Conservation (phyloP, 2,329 filamentous ascomycete species). For the Scytalidium sp. region DNA sequence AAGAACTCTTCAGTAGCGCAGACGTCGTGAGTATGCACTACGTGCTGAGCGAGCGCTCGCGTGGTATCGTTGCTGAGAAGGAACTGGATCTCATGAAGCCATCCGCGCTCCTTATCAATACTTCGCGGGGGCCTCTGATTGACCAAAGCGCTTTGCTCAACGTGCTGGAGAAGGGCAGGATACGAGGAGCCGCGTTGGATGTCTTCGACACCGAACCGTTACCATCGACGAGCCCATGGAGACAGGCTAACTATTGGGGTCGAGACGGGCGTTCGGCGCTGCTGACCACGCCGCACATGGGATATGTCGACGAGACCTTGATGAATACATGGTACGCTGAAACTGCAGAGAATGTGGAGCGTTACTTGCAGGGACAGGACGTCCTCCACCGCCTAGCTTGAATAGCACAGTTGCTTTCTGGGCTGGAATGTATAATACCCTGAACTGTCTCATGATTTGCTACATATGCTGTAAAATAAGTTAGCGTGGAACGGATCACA, state of each 20-base stretch:
- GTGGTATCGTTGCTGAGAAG: constrained; percentile 52
- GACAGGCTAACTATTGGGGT: constrained; percentile 2
- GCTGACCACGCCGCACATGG: constrained; percentile 6
- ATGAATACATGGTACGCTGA: constrained; percentile 8
- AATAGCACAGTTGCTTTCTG: too few relatives aligned
- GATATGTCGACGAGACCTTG: constrained; percentile 5
- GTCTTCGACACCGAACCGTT: constrained; percentile 68
- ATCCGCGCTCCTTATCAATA: constrained; percentile 61
- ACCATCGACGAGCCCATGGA: constrained; percentile 27
- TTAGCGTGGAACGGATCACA: too few relatives aligned
- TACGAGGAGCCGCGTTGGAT: constrained; percentile 63
- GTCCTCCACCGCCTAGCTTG: constrained; percentile 5
- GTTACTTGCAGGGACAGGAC: constrained; percentile 3
- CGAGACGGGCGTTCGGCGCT: constrained; percentile 1
- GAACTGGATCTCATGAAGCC: constrained; percentile 64
- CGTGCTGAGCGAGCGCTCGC: constrained; percentile 63
- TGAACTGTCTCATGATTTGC: too few relatives aligned
- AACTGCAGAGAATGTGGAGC: constrained; percentile 7
- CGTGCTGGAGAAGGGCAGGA: constrained; percentile 48
- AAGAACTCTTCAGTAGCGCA: constrained; percentile 57
- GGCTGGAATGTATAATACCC: too few relatives aligned
- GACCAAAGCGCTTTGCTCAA: constrained; percentile 58
- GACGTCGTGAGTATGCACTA: constrained; percentile 70
- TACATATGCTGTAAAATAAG: too few relatives aligned
- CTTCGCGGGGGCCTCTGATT: constrained; percentile 62